A percentile compares a stretch with the other conserved stretches of the same genome.
phyloP scores from a whole-genome alignment of 371 early-diverging fungal genomes.

The Mucor plumbeus region DNA sequence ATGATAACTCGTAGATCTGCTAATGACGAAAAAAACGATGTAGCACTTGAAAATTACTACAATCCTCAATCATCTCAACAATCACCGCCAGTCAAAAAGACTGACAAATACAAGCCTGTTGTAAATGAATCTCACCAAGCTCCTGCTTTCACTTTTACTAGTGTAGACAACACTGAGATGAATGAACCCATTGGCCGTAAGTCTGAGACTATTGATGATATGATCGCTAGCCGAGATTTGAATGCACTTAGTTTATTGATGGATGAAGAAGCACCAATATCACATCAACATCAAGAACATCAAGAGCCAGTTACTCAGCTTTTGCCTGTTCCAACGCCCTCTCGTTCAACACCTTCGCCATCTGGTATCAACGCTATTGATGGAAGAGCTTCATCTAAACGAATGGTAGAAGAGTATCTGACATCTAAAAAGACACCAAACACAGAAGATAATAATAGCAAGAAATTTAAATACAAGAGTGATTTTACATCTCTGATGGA shows the following conservation, averaged over 20 bases:
- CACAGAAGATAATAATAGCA: neutral
- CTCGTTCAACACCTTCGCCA: slow-evolving; percentile 7
- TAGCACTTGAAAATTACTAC: slow-evolving; percentile 8
- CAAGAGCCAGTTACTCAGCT: neutral
- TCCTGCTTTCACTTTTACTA: neutral
- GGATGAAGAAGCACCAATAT: slow-evolving; percentile 12
- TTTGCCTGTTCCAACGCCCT: neutral
- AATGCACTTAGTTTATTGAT: slow-evolving; percentile 17
- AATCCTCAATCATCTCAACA: neutral
- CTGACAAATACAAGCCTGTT: neutral
- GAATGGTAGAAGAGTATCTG: slow-evolving; percentile 49
- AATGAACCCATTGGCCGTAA: slow-evolving; percentile 10
- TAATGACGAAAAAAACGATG: neutral
- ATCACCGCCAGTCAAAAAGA: neutral
- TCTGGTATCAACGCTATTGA: slow-evolving; percentile 22
- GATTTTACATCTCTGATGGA: slow-evolving; percentile 48
- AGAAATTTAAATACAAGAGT: slow-evolving; percentile 42
- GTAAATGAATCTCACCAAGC: neutral
- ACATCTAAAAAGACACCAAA: slow-evolving; percentile 26
- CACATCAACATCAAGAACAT: neutral
- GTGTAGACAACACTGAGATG: neutral
- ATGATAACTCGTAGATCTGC: slow-evolving; percentile 23
- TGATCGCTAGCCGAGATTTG: slow-evolving; percentile 19
- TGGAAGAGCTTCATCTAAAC: slow-evolving; percentile 47
- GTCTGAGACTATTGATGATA: slow-evolving; percentile 18